These are phyloP conservation scores for Arachis monticola DNA, from an alignment of 331 rosid species.

Conservation along the genomic window DNA sequence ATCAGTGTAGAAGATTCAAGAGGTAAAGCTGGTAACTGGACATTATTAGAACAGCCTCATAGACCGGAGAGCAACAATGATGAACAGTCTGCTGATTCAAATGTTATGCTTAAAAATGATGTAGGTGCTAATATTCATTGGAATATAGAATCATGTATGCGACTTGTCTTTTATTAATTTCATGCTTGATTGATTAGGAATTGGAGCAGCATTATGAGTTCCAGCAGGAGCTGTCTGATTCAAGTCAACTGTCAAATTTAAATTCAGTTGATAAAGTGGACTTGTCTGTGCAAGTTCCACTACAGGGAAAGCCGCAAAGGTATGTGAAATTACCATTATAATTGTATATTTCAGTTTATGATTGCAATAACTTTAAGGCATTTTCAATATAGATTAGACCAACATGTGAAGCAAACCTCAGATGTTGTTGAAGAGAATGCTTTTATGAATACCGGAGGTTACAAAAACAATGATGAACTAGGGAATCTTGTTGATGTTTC, in stretches of 20 bases:
- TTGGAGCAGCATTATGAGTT: slow-evolving; percentile 52
- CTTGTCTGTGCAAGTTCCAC: slow-evolving; percentile 54
- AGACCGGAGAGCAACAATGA: slow-evolving; percentile 14
- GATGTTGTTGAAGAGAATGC: slow-evolving; percentile 38
- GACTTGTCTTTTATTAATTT: slow-evolving; percentile 29
- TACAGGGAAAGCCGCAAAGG: slow-evolving; percentile 79
- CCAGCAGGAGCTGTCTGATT: slow-evolving; percentile 46
- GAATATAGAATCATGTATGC: slow-evolving; percentile 10
- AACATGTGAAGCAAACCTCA: slow-evolving; percentile 47
- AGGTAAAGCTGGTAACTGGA: slow-evolving; percentile 42
- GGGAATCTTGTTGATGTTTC: slow-evolving; percentile 47
- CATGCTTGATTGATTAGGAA: slow-evolving; percentile 57
- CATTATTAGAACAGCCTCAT: slow-evolving; percentile 61
- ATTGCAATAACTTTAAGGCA: slow-evolving; percentile 36
- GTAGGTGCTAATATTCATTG: slow-evolving; percentile 51
- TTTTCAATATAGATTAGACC: slow-evolving; percentile 65
- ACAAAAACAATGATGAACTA: slow-evolving; percentile 37
- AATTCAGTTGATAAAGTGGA: slow-evolving; percentile 45
- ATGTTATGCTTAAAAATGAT: slow-evolving; percentile 39
- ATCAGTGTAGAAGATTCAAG: slow-evolving; percentile 44
- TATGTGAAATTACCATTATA: slow-evolving; percentile 33
- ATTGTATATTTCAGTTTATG: slow-evolving; percentile 27
- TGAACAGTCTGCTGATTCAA: slow-evolving; percentile 36
- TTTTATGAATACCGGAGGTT: slow-evolving; percentile 34
- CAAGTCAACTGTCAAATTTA: slow-evolving; percentile 43